Evolutionary conservation across 306 rosid genomes (phyloP), one percentile per base, ranked within the genome.

Genomic region (Casuarina equisetifolia): DNA sequence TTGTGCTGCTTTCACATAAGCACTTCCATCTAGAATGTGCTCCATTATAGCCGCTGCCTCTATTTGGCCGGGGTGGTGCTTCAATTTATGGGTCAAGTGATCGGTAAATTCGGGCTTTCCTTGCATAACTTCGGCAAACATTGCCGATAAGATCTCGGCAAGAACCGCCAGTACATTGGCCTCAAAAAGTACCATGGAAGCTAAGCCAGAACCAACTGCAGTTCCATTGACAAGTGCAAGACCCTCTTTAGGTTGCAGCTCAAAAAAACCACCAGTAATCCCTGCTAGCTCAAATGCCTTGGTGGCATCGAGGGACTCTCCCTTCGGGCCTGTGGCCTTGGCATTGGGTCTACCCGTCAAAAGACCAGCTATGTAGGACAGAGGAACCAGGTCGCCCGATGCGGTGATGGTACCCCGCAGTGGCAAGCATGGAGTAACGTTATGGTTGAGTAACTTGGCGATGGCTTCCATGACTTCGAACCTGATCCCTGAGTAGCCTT

Each of bases 1-100:
- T 53, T 85, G 76, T 11, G 98, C 97, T 16, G 90, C 87, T 74
- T 91, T 92, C 16, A 92, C 85, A 70, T 82, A 89, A 11, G 92
- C 83, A 67, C 98, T 94, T 46, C 98, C 98, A 74, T 86, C 94
- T 11, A 94, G 76, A 76, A 94, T 90, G 85, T 94, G 96, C 74
- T 94, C 98, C 98, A 94, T 94, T 71, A 94, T 89, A 44, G 98
- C 98, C 2, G 96, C 98, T 61, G 98, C 98, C 74, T 94, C 98
- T 81, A 94, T 94, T n/a, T 94, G 98, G 6, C 98, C 98, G 44
- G 98, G 98, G 45, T 94, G 98, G 72, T 90, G 98, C 77, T 94
- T 94, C 80, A 94, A 50, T 45, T 89, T 94, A 68, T 94, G 98
- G 0, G 96, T 92, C 87, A 94, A 82, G 59, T 94, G 96, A 59